These are phyloP conservation scores for Neurospora terricola DNA, from an alignment of 495 filamentous ascomycete species.

Conservation along the genomic window DNA sequence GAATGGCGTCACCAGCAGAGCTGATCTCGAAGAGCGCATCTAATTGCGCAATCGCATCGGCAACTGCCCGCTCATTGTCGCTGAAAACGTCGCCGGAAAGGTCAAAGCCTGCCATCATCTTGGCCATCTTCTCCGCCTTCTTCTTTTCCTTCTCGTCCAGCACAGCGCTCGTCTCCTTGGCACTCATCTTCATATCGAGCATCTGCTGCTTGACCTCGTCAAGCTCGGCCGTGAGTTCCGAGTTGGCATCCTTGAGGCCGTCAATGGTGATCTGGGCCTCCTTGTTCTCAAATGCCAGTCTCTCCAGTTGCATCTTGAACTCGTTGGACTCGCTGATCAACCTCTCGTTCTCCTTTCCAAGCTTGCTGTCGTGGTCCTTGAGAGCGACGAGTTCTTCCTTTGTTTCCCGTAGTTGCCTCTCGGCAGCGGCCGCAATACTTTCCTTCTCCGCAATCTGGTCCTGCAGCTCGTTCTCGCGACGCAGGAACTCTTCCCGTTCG, in stretches of 20 bases:
- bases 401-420: slow-evolving; percentile 66
- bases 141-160: slow-evolving; percentile 95
- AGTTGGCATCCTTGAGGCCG: slow-evolving; percentile 87
- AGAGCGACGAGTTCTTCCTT: slow-evolving; percentile 73
- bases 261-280: slow-evolving; percentile 95
- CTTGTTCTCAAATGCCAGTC: slow-evolving; percentile 90
- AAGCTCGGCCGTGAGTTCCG: slow-evolving; percentile 80
- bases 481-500: slow-evolving; percentile 90
- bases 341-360: slow-evolving; percentile 79
- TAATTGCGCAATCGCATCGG: slow-evolving; percentile 68
- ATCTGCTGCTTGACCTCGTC: slow-evolving; percentile 97
- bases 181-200: slow-evolving; percentile 87
- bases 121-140: slow-evolving; percentile 97
- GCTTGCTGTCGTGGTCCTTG: slow-evolving; percentile 72
- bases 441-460: slow-evolving; percentile 94
- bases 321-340: slow-evolving; percentile 78
- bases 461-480: slow-evolving; percentile 92
- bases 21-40: slow-evolving; percentile 69
- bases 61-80: slow-evolving; percentile 76
- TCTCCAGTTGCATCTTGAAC: slow-evolving; percentile 89
- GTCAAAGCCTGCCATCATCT: slow-evolving; percentile 99
- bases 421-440: slow-evolving; percentile 62
- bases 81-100: slow-evolving; percentile 83
- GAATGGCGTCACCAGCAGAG: slow-evolving; percentile 64
- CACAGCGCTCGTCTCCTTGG: slow-evolving; percentile 79